phyloP scores from a whole-genome alignment of 148 eudicot species.

The Fagopyrum esculentum region DNA sequence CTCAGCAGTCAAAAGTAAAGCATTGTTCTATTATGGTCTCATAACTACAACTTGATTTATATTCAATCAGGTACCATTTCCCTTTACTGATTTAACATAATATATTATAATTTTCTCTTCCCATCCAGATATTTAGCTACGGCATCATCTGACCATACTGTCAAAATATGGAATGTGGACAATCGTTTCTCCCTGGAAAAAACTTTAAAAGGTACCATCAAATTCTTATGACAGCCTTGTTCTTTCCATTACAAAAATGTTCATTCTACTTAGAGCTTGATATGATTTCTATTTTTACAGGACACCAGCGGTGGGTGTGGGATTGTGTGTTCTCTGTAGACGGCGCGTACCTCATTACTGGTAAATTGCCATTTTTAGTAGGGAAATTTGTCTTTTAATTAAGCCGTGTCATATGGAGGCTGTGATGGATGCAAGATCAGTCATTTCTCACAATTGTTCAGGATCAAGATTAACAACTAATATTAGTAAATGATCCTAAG shows the following conservation, averaged over 20 bases:
- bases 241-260: not conserved
- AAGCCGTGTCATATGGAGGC: not conserved
- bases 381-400: not conserved
- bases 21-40: not conserved
- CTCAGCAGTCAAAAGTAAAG: not conserved
- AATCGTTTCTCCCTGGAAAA: slow-evolving; percentile 73
- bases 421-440: not conserved
- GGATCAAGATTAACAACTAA: not conserved
- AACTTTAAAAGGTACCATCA: slow-evolving; percentile 52
- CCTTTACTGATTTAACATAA: not conserved
- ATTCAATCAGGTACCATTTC: not conserved
- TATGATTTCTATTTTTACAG: slow-evolving; percentile 32
- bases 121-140: slow-evolving; percentile 81
- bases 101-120: not conserved
- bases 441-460: not conserved
- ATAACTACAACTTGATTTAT: not conserved
- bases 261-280: not conserved
- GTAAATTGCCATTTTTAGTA: slow-evolving; percentile 24
- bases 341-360: slow-evolving; percentile 94
- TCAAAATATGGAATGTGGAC: slow-evolving; percentile 93
- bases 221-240: not conserved
- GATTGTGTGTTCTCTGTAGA: slow-evolving; percentile 98
- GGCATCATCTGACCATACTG: slow-evolving; percentile 88
- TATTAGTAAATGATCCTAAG: not conserved
- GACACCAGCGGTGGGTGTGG: slow-evolving; percentile 99